Evolutionary conservation across 2,329 filamentous ascomycete genomes (phyloP).

Genomic region (Trichoderma sp.): DNA sequence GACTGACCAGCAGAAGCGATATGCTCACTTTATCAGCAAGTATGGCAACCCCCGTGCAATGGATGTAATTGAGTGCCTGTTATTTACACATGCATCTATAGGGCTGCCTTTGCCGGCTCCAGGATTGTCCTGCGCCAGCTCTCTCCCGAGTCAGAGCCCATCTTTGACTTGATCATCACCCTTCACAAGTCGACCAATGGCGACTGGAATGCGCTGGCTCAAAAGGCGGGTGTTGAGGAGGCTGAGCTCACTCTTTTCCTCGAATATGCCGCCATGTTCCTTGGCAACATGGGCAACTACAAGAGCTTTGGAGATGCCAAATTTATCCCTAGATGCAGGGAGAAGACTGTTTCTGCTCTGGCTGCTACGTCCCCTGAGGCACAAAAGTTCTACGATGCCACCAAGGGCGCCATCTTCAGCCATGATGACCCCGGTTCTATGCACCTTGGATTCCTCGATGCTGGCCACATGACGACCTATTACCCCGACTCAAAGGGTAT

Average conservation of each 20-base stretch:
- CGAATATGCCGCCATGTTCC: constrained; percentile 73
- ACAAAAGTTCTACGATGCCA: constrained; percentile 62
- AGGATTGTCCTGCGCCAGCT: constrained; percentile 77
- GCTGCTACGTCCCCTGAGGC: constrained; percentile 60
- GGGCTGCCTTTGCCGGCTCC: constrained; percentile 72
- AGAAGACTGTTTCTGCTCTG: constrained; percentile 62
- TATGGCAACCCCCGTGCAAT: constrained; percentile 37
- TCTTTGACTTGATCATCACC: constrained; percentile 76
- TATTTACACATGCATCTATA: constrained; percentile 32
- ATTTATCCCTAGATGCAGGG: constrained; percentile 69
- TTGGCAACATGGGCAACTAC: constrained; percentile 80
- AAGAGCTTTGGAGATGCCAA: constrained; percentile 85
- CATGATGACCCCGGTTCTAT: constrained; percentile 61
- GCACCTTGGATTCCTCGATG: constrained; percentile 72
- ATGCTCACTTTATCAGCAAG: constrained; percentile 86
- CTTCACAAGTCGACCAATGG: constrained; percentile 65
- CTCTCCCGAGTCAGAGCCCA: constrained; percentile 75
- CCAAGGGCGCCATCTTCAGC: constrained; percentile 70
- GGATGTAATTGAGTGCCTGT: not conserved
- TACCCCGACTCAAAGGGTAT: constrained; percentile 75
- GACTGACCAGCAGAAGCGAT: constrained; percentile 74
- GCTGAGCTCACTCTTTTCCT: constrained; percentile 66
- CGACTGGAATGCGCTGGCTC: constrained; percentile 66
- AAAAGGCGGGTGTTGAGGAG: constrained; percentile 61
- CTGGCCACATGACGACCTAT: constrained; percentile 76